Conservation (phyloP, 2,329 filamentous ascomycete genomes). For the Trichocomaceae sp. region DNA sequence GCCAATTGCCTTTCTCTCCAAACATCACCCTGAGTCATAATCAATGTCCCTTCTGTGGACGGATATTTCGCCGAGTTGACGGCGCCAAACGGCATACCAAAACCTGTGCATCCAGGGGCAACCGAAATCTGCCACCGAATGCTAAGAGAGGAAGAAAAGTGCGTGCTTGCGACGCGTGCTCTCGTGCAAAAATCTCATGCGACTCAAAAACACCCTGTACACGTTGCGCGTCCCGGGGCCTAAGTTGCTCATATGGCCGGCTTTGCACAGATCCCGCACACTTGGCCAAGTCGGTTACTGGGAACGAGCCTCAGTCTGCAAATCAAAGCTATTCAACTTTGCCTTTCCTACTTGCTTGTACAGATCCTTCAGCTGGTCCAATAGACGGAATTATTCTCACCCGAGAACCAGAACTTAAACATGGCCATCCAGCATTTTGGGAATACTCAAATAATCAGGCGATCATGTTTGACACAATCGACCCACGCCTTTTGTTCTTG, state of each 20-base stretch:
- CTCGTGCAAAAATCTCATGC: neutral
- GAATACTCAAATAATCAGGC: neutral
- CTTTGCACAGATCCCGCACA: neutral
- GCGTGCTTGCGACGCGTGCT: neutral
- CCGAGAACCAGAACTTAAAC: neutral
- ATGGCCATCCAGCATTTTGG: neutral
- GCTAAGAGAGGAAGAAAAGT: constrained; percentile 3
- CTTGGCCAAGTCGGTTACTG: neutral
- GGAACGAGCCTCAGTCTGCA: neutral
- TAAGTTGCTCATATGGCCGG: neutral
- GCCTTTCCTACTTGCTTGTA: neutral
- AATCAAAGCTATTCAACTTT: neutral
- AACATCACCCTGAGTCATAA: neutral
- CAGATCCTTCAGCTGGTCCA: neutral
- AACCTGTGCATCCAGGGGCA: neutral
- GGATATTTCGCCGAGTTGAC: neutral
- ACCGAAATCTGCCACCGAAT: neutral
- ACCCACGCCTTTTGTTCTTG: neutral
- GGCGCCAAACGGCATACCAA: neutral
- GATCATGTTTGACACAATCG: neutral
- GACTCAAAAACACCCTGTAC: neutral
- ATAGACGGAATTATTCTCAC: neutral
- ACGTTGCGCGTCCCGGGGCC: neutral
- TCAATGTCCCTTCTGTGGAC: neutral
- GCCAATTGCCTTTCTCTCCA: neutral